Conservation (phyloP, 495 filamentous ascomycete genomes). For the Platismatia glauca region DNA sequence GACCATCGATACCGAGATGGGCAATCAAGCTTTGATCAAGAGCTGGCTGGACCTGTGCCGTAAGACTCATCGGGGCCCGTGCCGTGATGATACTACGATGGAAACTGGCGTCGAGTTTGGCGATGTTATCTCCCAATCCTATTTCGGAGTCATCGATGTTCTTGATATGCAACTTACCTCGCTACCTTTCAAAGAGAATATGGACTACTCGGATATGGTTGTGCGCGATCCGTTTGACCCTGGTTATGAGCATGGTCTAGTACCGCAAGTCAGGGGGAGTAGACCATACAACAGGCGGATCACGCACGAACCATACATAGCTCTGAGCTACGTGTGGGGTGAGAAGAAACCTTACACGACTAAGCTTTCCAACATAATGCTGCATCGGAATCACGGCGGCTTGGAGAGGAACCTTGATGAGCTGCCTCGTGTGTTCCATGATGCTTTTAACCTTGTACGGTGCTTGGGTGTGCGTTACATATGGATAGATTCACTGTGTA, state of each 20-base stretch:
- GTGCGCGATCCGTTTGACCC: background rate
- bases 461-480: slow-evolving; percentile 13
- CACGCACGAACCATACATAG: slow-evolving; percentile 7
- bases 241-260: no score
- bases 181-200: slow-evolving; percentile 1
- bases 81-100: background rate
- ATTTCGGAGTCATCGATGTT: slow-evolving; percentile 9
- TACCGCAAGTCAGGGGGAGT: no score
- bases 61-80: slow-evolving; percentile 7
- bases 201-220: background rate
- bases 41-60: slow-evolving; percentile 11
- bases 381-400: slow-evolving; percentile 6
- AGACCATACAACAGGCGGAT: background rate
- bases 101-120: background rate
- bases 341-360: slow-evolving; percentile 4
- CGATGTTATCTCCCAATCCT: slow-evolving; percentile 4
- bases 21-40: slow-evolving; percentile 10
- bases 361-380: slow-evolving; percentile 4
- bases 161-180: slow-evolving; percentile 5
- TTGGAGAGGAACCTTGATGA: slow-evolving; percentile 3
- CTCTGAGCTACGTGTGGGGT: slow-evolving; percentile 8
- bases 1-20: slow-evolving; percentile 5
- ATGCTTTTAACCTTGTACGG: slow-evolving; percentile 5
- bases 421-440: slow-evolving; percentile 7
- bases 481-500: slow-evolving; percentile 2